phyloP scores from a whole-genome alignment of 2,329 filamentous ascomycete species.

The Pseudogymnoascus destructans region DNA sequence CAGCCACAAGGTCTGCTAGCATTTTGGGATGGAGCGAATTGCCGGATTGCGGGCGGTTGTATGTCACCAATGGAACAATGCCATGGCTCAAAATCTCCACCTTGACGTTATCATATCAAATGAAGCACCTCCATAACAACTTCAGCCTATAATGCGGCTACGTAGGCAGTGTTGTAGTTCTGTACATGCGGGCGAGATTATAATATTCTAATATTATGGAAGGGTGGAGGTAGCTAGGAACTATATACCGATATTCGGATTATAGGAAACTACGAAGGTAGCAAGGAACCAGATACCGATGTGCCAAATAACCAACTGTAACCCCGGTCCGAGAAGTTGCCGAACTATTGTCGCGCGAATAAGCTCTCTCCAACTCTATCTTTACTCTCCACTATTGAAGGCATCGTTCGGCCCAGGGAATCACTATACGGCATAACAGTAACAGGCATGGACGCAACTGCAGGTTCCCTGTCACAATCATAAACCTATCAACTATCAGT shows the following conservation, averaged over 20 bases:
- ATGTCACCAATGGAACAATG: slow-evolving; percentile 16
- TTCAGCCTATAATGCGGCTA: background rate
- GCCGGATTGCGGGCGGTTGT: slow-evolving; percentile 19
- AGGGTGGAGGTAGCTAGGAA: background rate
- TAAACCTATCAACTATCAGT: background rate
- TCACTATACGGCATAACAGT: background rate
- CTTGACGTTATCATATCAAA: background rate
- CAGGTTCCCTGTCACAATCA: background rate
- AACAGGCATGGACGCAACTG: background rate
- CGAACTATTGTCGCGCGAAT: background rate
- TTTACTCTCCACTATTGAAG: background rate
- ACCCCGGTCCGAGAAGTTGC: background rate
- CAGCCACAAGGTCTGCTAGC: slow-evolving; percentile 14
- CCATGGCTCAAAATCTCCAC: background rate
- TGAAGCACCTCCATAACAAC: background rate
- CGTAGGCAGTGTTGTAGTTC: background rate
- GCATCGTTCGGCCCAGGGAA: background rate
- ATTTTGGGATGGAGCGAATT: slow-evolving; percentile 18
- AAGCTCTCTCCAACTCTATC: background rate
- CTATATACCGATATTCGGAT: background rate
- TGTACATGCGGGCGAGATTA: background rate
- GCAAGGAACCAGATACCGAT: background rate
- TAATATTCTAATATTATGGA: background rate
- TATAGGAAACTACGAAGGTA: background rate
- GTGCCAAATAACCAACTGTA: background rate